A percentile compares a stretch with the other conserved stretches of the same genome.
Evolutionary conservation across 345 rosid species (phyloP).

Genomic region (Trapa incisa): DNA sequence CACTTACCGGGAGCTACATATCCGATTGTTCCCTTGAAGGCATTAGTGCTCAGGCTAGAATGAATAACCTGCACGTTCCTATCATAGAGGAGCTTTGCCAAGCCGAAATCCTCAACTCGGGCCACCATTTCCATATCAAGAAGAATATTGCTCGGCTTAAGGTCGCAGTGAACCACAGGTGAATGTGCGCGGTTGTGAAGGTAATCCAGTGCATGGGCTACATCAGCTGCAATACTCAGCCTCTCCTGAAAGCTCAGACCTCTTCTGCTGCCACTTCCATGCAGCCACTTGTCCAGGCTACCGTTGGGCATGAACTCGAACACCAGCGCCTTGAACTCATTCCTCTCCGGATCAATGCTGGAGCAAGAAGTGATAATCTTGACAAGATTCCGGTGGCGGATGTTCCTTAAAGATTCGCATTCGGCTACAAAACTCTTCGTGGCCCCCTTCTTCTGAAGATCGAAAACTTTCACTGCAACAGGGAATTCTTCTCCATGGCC

Average conservation of each 20-base stretch:
- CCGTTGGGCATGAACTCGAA: slow-evolving; percentile 38
- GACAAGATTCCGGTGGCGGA: slow-evolving; percentile 40
- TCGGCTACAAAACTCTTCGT: slow-evolving; percentile 34
- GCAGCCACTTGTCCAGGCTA: slow-evolving; percentile 33
- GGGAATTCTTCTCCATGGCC: background rate
- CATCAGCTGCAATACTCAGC: slow-evolving; percentile 23
- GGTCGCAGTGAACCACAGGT: slow-evolving; percentile 23
- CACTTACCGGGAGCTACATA: slow-evolving; percentile 18
- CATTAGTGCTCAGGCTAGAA: slow-evolving; percentile 10
- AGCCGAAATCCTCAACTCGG: slow-evolving; percentile 22
- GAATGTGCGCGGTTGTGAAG: slow-evolving; percentile 14
- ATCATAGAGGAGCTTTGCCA: slow-evolving; percentile 15
- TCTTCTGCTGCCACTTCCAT: slow-evolving; percentile 11
- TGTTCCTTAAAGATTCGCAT: slow-evolving; percentile 26
- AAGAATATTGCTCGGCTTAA: slow-evolving; percentile 45
- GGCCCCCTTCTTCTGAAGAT: slow-evolving; percentile 27
- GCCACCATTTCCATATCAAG: slow-evolving; percentile 19
- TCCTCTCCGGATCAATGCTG: slow-evolving; percentile 30
- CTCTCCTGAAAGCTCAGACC: slow-evolving; percentile 19
- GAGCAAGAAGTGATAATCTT: slow-evolving; percentile 38
- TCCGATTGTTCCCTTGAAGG: slow-evolving; percentile 18
- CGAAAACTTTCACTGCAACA: slow-evolving; percentile 21
- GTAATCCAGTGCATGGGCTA: slow-evolving; percentile 20
- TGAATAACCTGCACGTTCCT: slow-evolving; percentile 2
- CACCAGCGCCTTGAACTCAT: slow-evolving; percentile 40